These are phyloP conservation scores for Cyberlindnera lachancei DNA, from an alignment of 805 yeast species.

Conservation along the genomic window DNA sequence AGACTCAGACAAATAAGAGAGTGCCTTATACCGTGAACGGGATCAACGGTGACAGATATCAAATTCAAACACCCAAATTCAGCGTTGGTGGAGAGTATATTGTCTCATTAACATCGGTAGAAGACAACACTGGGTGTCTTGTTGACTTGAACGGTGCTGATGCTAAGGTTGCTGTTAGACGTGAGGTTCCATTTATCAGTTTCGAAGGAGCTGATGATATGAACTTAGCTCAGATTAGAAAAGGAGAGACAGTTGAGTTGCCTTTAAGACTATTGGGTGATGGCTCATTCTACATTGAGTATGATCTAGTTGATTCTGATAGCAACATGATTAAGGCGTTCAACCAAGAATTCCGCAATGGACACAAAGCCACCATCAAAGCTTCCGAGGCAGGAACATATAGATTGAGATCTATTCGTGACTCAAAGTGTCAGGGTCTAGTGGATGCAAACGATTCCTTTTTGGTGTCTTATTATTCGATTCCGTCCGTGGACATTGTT, in stretches of 20 bases:
- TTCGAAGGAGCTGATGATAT: constrained; percentile 35
- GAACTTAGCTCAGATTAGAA: constrained; percentile 37
- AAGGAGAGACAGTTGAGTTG: constrained; percentile 50
- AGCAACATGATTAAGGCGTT: constrained; percentile 22
- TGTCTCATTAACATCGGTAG: constrained; percentile 53
- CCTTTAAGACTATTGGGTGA: constrained; percentile 58
- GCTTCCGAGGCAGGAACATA: constrained; percentile 42
- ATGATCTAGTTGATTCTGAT: constrained; percentile 24
- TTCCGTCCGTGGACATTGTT: constrained; percentile 36
- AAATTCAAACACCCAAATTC: constrained; percentile 48
- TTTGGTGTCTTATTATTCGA: constrained; percentile 35
- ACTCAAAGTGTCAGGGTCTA: constrained; percentile 44
- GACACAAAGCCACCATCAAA: constrained; percentile 27
- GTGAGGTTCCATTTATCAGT: constrained; percentile 55
- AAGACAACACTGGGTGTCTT: constrained; percentile 72
- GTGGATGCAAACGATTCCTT: constrained; percentile 29
- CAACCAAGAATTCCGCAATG: constrained; percentile 12
- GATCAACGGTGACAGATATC: constrained; percentile 29
- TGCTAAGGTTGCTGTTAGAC: constrained; percentile 57
- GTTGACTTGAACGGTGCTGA: constrained; percentile 64
- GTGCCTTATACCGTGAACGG: constrained; percentile 34
- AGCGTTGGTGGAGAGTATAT: constrained; percentile 67
- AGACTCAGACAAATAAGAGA: constrained; percentile 43
- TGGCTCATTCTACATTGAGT: constrained; percentile 39
- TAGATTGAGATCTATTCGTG: constrained; percentile 36